Conservation (phyloP, 495 filamentous ascomycete genomes). For the Penicillium chermesinum region DNA sequence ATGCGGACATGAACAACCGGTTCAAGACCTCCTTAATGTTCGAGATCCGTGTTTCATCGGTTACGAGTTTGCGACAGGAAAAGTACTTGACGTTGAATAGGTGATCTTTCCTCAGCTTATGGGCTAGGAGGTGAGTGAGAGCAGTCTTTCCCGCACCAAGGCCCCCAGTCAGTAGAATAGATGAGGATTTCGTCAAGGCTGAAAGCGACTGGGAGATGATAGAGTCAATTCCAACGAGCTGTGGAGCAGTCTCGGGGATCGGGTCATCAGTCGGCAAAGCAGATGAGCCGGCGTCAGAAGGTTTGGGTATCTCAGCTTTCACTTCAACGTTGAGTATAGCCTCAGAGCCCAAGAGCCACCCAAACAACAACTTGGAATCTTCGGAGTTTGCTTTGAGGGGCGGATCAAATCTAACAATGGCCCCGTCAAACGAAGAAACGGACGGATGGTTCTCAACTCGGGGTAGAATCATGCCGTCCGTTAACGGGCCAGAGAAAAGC, state of each 20-base stretch:
- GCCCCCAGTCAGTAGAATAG: conserved; percentile 81
- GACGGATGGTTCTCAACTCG: conserved; percentile 32
- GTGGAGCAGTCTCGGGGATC: conserved; percentile 46
- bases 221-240: conserved; percentile 81
- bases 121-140: conserved; percentile 60
- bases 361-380: conserved; percentile 45
- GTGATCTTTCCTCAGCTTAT: conserved; percentile 56
- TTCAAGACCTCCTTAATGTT: conserved; percentile 85
- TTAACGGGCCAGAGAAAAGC: conserved; percentile 79
- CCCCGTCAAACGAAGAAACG: conserved; percentile 52
- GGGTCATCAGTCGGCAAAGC: conserved; percentile 46
- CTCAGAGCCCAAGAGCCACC: conserved; percentile 76
- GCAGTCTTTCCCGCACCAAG: conserved; percentile 86
- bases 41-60: conserved; percentile 80
- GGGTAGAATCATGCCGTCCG: conserved; percentile 76
- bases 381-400: conserved; percentile 39
- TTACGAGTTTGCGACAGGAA: conserved; percentile 75
- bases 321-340: conserved; percentile 65
- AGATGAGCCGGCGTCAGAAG: conserved; percentile 45
- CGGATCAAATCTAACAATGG: conserved; percentile 73
- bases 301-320: conserved; percentile 61
- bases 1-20: conserved; percentile 77
- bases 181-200: conserved; percentile 77
- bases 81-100: conserved; percentile 78
- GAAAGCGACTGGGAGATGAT: conserved; percentile 63